These are phyloP conservation scores for Cicer pinnatifidum DNA, from an alignment of 306 rosid species.

Conservation along the genomic window DNA sequence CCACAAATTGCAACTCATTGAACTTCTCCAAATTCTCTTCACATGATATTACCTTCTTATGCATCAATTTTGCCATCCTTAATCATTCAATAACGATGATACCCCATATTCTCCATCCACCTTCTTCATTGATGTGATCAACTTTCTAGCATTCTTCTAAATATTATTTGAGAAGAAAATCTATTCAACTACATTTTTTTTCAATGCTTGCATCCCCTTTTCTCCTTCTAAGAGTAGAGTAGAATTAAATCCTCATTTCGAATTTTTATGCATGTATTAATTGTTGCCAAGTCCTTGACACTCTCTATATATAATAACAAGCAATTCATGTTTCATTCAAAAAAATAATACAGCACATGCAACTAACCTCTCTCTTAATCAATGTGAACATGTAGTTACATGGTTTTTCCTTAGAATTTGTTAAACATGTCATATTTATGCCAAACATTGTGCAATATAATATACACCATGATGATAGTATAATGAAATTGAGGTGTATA, in stretches of 20 bases:
- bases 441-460: constrained; percentile 48
- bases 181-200: constrained; percentile 48
- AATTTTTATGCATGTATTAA: neutral
- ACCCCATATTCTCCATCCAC: constrained; percentile 27
- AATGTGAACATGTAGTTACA: constrained; percentile 43
- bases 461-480: neutral
- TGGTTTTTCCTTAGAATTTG: constrained; percentile 39
- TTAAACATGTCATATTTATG: constrained; percentile 47
- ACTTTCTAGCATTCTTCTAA: constrained; percentile 59
- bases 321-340: constrained; percentile 11
- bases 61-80: constrained; percentile 5
- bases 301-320: constrained; percentile 42
- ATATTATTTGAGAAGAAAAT: constrained; percentile 50
- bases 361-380: neutral
- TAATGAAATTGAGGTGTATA: constrained; percentile 22
- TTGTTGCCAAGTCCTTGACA: constrained; percentile 18
- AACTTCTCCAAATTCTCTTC: constrained; percentile 1
- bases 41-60: constrained; percentile 4
- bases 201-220: constrained; percentile 56
- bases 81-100: neutral
- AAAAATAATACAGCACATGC: neutral
- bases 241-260: no score
- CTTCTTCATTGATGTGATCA: constrained; percentile 48
- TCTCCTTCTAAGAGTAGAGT: constrained; percentile 63
- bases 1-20: constrained; percentile 28